Evolutionary conservation across 371 early-diverging fungal species (phyloP).

Genomic region (Syncephalastrum racemosum): DNA sequence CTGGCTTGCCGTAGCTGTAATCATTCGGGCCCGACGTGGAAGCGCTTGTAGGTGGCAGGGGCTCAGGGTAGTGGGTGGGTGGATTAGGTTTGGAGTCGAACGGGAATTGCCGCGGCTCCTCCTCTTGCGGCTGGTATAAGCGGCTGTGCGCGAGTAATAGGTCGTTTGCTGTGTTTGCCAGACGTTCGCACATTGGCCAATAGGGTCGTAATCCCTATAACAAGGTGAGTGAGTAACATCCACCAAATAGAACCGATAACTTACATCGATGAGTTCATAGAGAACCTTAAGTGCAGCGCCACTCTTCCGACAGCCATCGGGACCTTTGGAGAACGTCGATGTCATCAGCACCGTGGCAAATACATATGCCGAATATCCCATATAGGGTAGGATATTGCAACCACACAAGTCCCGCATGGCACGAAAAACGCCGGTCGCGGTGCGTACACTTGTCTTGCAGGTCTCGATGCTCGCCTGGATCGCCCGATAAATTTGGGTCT

Average conservation of each 20-base stretch:
- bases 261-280: constrained; percentile 23
- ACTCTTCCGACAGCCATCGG: constrained; percentile 31
- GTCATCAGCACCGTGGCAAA: constrained; percentile 51
- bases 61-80: not conserved
- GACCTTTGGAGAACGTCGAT: constrained; percentile 38
- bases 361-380: constrained; percentile 49
- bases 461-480: constrained; percentile 30
- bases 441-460: constrained; percentile 35
- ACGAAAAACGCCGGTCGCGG: constrained; percentile 36
- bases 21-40: not conserved
- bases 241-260: not conserved
- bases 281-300: constrained; percentile 27
- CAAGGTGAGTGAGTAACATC: not conserved
- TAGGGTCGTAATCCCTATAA: constrained; percentile 23
- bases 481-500: constrained; percentile 13
- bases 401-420: constrained; percentile 37
- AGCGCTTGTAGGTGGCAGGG: constrained; percentile 1
- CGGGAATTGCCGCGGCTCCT: constrained; percentile 10
- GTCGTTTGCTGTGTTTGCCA: constrained; percentile 38
- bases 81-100: constrained; percentile 8
- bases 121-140: constrained; percentile 28
- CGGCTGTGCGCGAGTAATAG: constrained; percentile 38
- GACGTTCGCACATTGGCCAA: constrained; percentile 47
- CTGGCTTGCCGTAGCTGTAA: not conserved
- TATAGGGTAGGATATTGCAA: constrained; percentile 39